These are phyloP conservation scores for Canavalia ensiformis DNA, from an alignment of 306 rosid genomes.

Conservation along the genomic window DNA sequence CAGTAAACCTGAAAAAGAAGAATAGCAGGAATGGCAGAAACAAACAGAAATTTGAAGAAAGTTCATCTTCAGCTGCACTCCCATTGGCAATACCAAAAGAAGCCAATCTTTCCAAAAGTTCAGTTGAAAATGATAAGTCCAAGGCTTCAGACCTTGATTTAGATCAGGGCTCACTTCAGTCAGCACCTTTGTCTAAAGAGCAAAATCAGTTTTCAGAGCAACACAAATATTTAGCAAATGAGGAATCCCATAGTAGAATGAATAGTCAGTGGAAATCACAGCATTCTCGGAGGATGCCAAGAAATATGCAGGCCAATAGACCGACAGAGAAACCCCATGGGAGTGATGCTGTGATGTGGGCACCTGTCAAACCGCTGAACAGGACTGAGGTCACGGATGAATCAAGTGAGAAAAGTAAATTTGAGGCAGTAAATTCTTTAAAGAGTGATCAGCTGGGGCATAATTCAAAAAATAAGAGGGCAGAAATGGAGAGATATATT, in stretches of 20 bases:
- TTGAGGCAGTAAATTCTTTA: slow-evolving; percentile 58
- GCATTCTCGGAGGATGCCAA: slow-evolving; percentile 72
- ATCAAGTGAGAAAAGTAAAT: slow-evolving; percentile 58
- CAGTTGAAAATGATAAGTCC: slow-evolving; percentile 61
- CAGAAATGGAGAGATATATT: slow-evolving; percentile 93
- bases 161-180: slow-evolving; percentile 63
- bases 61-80: slow-evolving; percentile 48
- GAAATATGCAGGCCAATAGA: slow-evolving; percentile 72
- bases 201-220: slow-evolving; percentile 62
- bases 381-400: slow-evolving; percentile 68
- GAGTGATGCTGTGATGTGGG: slow-evolving; percentile 85
- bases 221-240: slow-evolving; percentile 54
- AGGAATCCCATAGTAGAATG: slow-evolving; percentile 67
- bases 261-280: slow-evolving; percentile 82
- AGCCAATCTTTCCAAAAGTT: slow-evolving; percentile 49
- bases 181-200: slow-evolving; percentile 56
- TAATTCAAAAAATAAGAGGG: slow-evolving; percentile 79
- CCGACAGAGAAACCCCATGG: slow-evolving; percentile 68
- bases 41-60: slow-evolving; percentile 71
- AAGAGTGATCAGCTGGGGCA: slow-evolving; percentile 75
- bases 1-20: slow-evolving; percentile 72
- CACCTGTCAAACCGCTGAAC: slow-evolving; percentile 83
- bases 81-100: slow-evolving; percentile 60
- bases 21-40: slow-evolving; percentile 67
- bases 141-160: slow-evolving; percentile 59